Conservation (phyloP, 2,329 filamentous ascomycete species). For the Simplicillium sp. region DNA sequence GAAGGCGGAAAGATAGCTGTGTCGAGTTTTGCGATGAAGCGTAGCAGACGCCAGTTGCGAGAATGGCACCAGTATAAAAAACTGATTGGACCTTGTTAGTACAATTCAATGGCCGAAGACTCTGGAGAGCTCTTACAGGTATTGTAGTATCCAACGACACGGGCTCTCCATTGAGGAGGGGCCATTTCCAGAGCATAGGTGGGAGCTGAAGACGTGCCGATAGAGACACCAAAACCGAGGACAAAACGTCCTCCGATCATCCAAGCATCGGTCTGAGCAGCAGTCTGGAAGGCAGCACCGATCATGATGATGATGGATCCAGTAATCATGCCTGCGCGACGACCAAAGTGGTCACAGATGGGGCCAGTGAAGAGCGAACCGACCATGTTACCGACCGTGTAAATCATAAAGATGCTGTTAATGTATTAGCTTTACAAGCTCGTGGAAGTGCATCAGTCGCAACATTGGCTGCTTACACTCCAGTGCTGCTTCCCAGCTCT, state of each 20-base stretch:
- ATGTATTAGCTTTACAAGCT: not conserved
- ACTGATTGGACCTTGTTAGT: slow-evolving; percentile 9
- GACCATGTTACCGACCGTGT: slow-evolving; percentile 31
- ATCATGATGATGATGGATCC: slow-evolving; percentile 29
- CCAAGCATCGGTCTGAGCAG: slow-evolving; percentile 24
- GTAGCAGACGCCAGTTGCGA: slow-evolving; percentile 44
- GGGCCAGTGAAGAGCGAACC: slow-evolving; percentile 29
- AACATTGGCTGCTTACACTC: slow-evolving; percentile 12
- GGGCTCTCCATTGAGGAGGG: slow-evolving; percentile 41
- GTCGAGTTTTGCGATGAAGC: slow-evolving; percentile 30
- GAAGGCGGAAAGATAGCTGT: slow-evolving; percentile 24
- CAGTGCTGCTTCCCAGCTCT: slow-evolving; percentile 17
- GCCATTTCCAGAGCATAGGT: slow-evolving; percentile 38
- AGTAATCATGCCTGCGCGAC: slow-evolving; percentile 29
- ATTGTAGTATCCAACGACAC: slow-evolving; percentile 29
- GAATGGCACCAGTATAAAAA: slow-evolving; percentile 38
- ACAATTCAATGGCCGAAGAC: too few relatives aligned
- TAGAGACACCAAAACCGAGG: slow-evolving; percentile 40
- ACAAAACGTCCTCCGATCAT: slow-evolving; percentile 43
- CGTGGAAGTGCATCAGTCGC: slow-evolving; percentile 3
- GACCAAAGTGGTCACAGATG: slow-evolving; percentile 28
- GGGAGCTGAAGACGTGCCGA: slow-evolving; percentile 27
- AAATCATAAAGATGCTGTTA: slow-evolving; percentile 30
- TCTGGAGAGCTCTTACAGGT: slow-evolving; percentile 19
- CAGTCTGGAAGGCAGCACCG: slow-evolving; percentile 28